Base-by-base conservation (phyloP, 2,329 filamentous ascomycete genomes). In the Gyromitra esculenta region DNA sequence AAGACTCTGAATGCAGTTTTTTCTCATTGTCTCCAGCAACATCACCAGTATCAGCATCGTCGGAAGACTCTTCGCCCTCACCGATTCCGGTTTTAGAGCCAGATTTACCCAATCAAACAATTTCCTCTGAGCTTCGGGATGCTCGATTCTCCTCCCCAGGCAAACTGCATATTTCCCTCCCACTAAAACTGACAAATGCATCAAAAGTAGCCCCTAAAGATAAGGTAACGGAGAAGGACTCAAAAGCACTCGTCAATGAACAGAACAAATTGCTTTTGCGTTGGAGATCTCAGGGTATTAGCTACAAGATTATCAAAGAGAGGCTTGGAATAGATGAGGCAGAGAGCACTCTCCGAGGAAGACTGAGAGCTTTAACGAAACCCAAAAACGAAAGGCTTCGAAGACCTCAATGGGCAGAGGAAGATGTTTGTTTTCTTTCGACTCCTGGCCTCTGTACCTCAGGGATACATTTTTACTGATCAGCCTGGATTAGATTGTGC, bases 291-390 rank as follows among this genome's bases (percentile, higher is more conserved):
- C 70, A 78, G 45, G 76, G 76, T 35, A 52, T 80, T n/a, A 77
- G 76, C 15, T 80, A 80, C 57, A 79, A 79, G 52, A 73, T 68
- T 18, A 80, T 80, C 67, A 78, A 79, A 31, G 66, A 60, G 11
- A 75, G 63, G 15, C 75, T 80, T 43, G 67, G 72, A 18, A 65
- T 78, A 37, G 57, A 77, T 25, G 90, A 92, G 80, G 89, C 90
- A 0, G 91, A 92, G 83, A 91, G 91, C 9, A 94, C 92, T 0
- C 85, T 94, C 48, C 87, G 92, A 13, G 92, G 92, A 0, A 87
- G 91, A 0, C 89, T 88, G 79, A 86, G 91, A 3, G 88, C 87
- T 1, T 82, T 93, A 80, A 92, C 88, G 6, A 92, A 92, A 84
- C 83, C 84, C 11, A 88, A 88, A 79, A 85, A 87, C 43, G 86